Evolutionary conservation across 2,329 filamentous ascomycete genomes (phyloP).

Genomic region (Trichoderma koningii): DNA sequence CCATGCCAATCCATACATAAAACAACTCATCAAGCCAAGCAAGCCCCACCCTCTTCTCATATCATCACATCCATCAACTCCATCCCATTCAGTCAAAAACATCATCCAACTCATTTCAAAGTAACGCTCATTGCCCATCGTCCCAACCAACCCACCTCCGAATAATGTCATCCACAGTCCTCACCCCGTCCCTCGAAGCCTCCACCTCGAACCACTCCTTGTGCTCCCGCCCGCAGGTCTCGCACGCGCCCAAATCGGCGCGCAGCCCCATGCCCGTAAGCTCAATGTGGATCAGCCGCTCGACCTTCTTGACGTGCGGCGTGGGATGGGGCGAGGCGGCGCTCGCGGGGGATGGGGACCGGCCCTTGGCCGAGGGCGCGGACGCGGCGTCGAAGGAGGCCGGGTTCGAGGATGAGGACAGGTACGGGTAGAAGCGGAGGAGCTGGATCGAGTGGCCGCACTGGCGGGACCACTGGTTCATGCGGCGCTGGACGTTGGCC

Average conservation of each 20-base stretch:
- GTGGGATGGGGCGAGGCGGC: slow-evolving; percentile 63
- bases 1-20: slow-evolving; percentile 12
- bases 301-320: slow-evolving; percentile 82
- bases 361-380: background rate
- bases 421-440: slow-evolving; percentile 88
- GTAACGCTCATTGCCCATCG: slow-evolving; percentile 45
- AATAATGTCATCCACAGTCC: slow-evolving; percentile 67
- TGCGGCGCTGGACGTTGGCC: slow-evolving; percentile 82
- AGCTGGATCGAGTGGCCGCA: slow-evolving; percentile 88
- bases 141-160: slow-evolving; percentile 87
- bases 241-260: slow-evolving; percentile 61
- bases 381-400: slow-evolving; percentile 36
- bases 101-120: background rate
- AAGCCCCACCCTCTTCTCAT: background rate
- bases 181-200: slow-evolving; percentile 69
- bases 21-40: slow-evolving; percentile 1
- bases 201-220: slow-evolving; percentile 94
- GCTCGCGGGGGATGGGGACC: slow-evolving; percentile 41
- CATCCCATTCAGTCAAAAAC: too few relatives aligned
- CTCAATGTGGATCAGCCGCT: slow-evolving; percentile 88
- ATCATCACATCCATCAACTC: background rate
- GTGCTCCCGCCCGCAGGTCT: slow-evolving; percentile 80
- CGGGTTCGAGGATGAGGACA: slow-evolving; percentile 47
- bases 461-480: slow-evolving; percentile 92
- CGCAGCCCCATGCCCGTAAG: slow-evolving; percentile 64